These are phyloP conservation scores for Coniella lustricola DNA, from an alignment of 2,329 filamentous ascomycete species.

Conservation along the genomic window DNA sequence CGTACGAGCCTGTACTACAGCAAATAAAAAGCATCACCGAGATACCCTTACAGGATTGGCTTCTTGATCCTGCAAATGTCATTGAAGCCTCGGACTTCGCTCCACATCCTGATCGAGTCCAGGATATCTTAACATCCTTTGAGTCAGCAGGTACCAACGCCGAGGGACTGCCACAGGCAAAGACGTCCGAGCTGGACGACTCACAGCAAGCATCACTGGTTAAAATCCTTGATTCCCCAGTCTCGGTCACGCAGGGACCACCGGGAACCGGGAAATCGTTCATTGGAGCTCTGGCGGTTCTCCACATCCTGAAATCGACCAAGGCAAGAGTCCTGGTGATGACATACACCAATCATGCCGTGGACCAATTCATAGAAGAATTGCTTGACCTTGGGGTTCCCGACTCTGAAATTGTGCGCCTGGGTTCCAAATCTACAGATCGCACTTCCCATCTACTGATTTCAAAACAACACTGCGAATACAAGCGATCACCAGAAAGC, in stretches of 20 bases:
- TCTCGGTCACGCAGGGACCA: conserved; percentile 65
- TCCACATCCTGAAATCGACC: conserved; percentile 44
- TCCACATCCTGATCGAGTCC: neutral
- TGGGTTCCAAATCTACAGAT: conserved; percentile 52
- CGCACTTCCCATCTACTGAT: conserved; percentile 43
- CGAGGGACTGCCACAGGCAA: neutral
- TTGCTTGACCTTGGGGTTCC: conserved; percentile 53
- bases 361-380: conserved; percentile 61
- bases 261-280: conserved; percentile 74
- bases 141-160: neutral
- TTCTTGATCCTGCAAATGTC: conserved; percentile 33
- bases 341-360: conserved; percentile 61
- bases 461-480: conserved; percentile 29
- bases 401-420: conserved; percentile 43
- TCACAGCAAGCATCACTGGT: conserved; percentile 53
- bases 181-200: conserved; percentile 20
- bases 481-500: conserved; percentile 25
- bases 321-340: conserved; percentile 52
- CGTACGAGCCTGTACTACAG: conserved; percentile 59
- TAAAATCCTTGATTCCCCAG: conserved; percentile 40
- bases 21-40: conserved; percentile 49
- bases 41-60: conserved; percentile 46
- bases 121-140: neutral
- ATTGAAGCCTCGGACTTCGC: neutral
- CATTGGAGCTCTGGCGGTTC: conserved; percentile 57